Conservation (phyloP, 179 eudicot species). For the Drosera spatulata region DNA sequence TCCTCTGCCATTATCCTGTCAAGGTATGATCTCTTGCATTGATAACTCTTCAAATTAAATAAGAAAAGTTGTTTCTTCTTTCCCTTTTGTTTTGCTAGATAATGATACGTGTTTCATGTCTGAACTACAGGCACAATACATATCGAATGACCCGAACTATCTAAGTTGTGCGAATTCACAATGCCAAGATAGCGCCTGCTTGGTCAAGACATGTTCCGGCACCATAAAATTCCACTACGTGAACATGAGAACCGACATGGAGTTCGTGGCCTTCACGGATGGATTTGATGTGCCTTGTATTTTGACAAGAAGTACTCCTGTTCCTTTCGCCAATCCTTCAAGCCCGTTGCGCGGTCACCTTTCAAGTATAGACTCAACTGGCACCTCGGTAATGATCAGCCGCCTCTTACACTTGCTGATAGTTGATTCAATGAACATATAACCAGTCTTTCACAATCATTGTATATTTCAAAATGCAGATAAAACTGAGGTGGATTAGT, state of each 20-base stretch:
- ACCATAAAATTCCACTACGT: conserved; percentile 59
- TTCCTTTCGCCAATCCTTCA: conserved; percentile 48
- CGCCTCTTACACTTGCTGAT: background rate
- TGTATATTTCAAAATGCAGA: conserved; percentile 24
- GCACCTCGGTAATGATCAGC: conserved; percentile 35
- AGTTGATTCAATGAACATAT: background rate
- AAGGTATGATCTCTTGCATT: conserved; percentile 33
- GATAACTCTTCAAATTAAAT: background rate
- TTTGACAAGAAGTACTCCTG: conserved; percentile 27
- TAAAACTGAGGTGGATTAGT: conserved; percentile 82
- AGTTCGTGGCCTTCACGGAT: conserved; percentile 53
- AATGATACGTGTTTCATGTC: background rate
- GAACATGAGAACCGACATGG: conserved; percentile 69
- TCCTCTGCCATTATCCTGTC: conserved; percentile 90
- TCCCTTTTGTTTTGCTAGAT: background rate
- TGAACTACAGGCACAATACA: conserved; percentile 45
- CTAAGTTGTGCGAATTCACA: conserved; percentile 41
- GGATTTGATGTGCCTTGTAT: conserved; percentile 66
- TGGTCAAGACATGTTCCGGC: conserved; percentile 41
- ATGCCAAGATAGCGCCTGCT: conserved; percentile 41
- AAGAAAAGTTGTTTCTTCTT: background rate
- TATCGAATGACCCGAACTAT: conserved; percentile 59
- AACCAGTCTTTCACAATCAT: background rate
- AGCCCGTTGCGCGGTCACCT: conserved; percentile 63
- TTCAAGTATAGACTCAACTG: conserved; percentile 55